Evolutionary conservation across 345 rosid genomes (phyloP), one percentile per base, ranked within the genome.

Genomic region (Dovyalis caffra): DNA sequence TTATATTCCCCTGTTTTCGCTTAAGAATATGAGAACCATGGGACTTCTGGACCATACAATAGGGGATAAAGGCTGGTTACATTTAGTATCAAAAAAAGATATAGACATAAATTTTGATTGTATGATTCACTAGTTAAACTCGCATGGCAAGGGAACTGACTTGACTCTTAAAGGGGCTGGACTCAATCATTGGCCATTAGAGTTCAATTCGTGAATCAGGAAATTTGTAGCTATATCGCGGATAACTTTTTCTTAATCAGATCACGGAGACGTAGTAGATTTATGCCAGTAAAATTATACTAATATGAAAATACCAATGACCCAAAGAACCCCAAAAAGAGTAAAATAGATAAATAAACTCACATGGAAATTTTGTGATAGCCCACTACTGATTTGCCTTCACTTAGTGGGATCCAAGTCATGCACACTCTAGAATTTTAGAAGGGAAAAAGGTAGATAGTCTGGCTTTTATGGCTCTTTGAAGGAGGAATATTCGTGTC

Each of bases 401-500:
- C 31, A 66, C 57, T 29, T 40, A 60, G 72, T 68, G 68, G 68
- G 14, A 43, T 28, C 68, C 78, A 51, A 37, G 77, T 74, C 71
- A 66, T 8, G 11, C n/a, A 51, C 25, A 21, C 25, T 51, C 15
- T 25, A 53, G 2, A 16, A 32, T 32, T 32, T 18, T 31, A 57
- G 47, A 37, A 8, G 21, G 60, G 40, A 8, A 68, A 12, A 40
- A 0, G 5, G 45, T 40, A 43, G 16, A 45, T 28, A n/a, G 37
- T 21, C 35, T 14, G 14, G 61, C n/a, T 38, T 68, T 20, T n/a
- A 6, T 18, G 31, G 33, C 35, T 23, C 15, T 68, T 62, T 5
- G 26, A 51, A 70, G 64, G 56, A 70, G 63, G 31, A 61, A 28
- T 40, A 9, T 49, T 14, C 10, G 49, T 61, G 38, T 21, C 28